phyloP scores from a whole-genome alignment of 1,284 basidiomycete genomes.

The Cystobasidium sp. region DNA sequence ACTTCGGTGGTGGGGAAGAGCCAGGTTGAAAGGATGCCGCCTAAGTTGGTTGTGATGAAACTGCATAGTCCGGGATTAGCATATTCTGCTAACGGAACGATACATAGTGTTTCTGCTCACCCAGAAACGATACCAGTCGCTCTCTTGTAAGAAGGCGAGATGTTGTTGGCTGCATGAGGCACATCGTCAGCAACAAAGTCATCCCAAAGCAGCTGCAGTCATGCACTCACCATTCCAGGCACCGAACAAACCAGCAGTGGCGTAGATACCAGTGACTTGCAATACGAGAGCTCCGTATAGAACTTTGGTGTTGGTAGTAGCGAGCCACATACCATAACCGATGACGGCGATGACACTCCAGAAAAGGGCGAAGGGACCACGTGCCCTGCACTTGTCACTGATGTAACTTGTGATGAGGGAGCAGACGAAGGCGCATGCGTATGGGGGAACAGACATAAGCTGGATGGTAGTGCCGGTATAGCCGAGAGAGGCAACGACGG shows the following conservation, averaged over 20 bases:
- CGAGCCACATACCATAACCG: constrained; percentile 56
- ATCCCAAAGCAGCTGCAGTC: neutral
- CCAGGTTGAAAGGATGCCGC: constrained; percentile 40
- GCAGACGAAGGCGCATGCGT: constrained; percentile 45
- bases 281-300: constrained; percentile 56
- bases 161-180: constrained; percentile 25
- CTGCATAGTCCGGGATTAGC: neutral
- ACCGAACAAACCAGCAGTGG: constrained; percentile 44
- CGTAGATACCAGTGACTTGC: constrained; percentile 56
- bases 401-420: constrained; percentile 48
- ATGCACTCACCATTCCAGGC: constrained; percentile 34
- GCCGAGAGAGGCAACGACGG: constrained; percentile 45
- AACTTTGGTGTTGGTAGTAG: constrained; percentile 49
- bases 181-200: neutral
- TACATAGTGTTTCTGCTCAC: neutral
- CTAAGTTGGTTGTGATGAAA: constrained; percentile 37
- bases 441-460: constrained; percentile 49
- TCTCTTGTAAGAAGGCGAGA: constrained; percentile 42
- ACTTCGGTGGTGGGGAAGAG: constrained; percentile 34
- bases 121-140: constrained; percentile 38
- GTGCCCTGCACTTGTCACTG: constrained; percentile 47
- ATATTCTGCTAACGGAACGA: neutral
- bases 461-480: constrained; percentile 46
- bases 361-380: constrained; percentile 49
- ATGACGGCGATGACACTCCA: constrained; percentile 48